phyloP scores from a whole-genome alignment of 164 flowering plant species.

The Tinospora cordifolia region DNA sequence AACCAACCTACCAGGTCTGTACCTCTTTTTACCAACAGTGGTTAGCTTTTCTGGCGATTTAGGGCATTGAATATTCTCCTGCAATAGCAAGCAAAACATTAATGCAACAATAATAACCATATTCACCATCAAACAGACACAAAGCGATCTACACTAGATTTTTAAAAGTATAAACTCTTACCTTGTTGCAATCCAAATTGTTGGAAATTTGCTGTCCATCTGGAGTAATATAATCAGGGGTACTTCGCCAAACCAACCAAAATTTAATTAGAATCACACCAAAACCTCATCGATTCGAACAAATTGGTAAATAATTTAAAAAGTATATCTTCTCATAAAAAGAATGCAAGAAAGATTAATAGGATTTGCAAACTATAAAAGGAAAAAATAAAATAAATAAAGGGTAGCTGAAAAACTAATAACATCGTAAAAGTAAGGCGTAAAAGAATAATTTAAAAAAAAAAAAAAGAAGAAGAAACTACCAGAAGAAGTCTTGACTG shows the following conservation, averaged over 20 bases:
- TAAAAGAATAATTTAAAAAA: not conserved
- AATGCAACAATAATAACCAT: not conserved
- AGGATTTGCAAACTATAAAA: no score
- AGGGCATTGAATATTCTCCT: slow-evolving; percentile 75
- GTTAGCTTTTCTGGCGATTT: slow-evolving; percentile 71
- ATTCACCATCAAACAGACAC: not conserved
- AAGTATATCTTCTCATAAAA: no score
- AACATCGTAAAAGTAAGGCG: not conserved
- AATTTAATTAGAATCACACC: not conserved
- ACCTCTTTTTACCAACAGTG: slow-evolving; percentile 42
- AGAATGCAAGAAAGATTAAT: no score
- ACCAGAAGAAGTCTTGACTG: slow-evolving; percentile 98
- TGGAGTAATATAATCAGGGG: slow-evolving; percentile 93
- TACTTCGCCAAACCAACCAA: slow-evolving; percentile 36
- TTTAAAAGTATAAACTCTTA: slow-evolving; percentile 8
- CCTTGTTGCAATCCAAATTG: slow-evolving; percentile 53
- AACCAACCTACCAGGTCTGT: slow-evolving; percentile 40
- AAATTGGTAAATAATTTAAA: not conserved
- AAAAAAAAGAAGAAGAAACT: not conserved
- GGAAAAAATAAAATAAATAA: no score
- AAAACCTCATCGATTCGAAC: not conserved
- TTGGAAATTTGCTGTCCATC: slow-evolving; percentile 45
- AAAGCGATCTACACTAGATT: not conserved
- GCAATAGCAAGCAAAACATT: slow-evolving; percentile 2
- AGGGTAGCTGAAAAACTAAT: no score